phyloP scores from a whole-genome alignment of 179 eudicot species.

The Silene noctiflora region DNA sequence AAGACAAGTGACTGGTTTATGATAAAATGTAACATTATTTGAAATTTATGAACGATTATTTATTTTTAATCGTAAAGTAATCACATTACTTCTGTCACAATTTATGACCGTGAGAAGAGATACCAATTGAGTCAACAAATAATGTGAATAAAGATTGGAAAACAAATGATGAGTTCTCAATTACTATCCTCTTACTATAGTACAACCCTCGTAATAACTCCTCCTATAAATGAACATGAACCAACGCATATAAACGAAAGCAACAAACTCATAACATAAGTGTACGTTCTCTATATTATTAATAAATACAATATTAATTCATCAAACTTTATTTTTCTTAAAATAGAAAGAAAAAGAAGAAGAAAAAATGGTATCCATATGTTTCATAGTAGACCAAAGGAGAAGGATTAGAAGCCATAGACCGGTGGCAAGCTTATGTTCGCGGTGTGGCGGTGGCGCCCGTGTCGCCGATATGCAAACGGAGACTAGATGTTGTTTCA shows the following conservation, averaged over 20 bases:
- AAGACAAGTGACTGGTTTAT: too few species aligned
- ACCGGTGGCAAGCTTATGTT: conserved; percentile 65
- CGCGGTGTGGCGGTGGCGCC: conserved; percentile 73
- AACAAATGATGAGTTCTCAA: neutral
- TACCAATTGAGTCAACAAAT: too few species aligned
- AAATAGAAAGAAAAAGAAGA: neutral
- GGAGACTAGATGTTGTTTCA: conserved; percentile 54
- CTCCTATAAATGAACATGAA: neutral
- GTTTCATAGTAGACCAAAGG: conserved; percentile 61
- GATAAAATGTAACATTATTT: too few species aligned
- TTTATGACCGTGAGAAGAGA: too few species aligned
- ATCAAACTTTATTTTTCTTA: neutral
- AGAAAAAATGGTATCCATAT: conserved; percentile 50
- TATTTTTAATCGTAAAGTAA: too few species aligned
- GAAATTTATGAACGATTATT: too few species aligned
- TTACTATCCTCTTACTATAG: neutral
- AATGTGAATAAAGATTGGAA: too few species aligned
- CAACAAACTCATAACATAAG: neutral
- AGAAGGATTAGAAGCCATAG: conserved; percentile 41
- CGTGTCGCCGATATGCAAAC: conserved; percentile 75
- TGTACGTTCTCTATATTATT: neutral
- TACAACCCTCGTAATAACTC: neutral
- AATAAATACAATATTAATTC: neutral
- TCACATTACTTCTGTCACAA: too few species aligned
- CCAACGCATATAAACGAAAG: neutral